Evolutionary conservation across 768 basidiomycete genomes (phyloP).

Genomic region (Astraeus odoratus): DNA sequence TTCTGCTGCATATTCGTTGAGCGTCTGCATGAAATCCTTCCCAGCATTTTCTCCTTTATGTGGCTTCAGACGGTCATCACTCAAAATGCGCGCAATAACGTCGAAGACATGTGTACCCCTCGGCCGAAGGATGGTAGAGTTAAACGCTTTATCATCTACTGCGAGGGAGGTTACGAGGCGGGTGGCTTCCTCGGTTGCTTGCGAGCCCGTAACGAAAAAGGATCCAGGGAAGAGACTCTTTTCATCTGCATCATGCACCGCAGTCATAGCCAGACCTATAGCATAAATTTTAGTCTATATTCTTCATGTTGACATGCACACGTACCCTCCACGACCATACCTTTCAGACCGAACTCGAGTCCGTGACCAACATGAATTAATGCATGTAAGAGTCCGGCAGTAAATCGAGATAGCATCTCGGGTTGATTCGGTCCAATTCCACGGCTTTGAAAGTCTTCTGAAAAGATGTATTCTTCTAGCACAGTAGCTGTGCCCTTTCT

Average conservation of each 20-base stretch:
- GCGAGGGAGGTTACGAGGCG: too few relatives aligned
- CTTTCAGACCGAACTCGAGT: conserved; percentile 54
- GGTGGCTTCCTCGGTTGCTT: not conserved
- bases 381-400: conserved; percentile 48
- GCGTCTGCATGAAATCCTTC: conserved; percentile 10
- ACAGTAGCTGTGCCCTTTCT: conserved; percentile 11
- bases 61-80: conserved; percentile 33
- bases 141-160: too few relatives aligned
- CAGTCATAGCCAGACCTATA: conserved; percentile 18
- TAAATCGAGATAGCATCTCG: conserved; percentile 47
- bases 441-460: conserved; percentile 19
- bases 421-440: conserved; percentile 27
- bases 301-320: too few relatives aligned
- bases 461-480: conserved; percentile 26
- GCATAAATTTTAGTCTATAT: not conserved
- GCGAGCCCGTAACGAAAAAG: conserved; percentile 3
- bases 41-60: conserved; percentile 11
- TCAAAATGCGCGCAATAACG: conserved; percentile 46
- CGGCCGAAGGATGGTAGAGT: too few relatives aligned
- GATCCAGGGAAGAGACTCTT: conserved; percentile 26
- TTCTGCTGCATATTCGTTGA: not conserved
- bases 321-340: conserved; percentile 56
- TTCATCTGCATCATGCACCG: conserved; percentile 26
- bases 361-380: conserved; percentile 60
- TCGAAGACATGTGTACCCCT: conserved; percentile 36